A percentile compares a stretch with the other conserved stretches of the same genome.
These are phyloP conservation scores for Castanopsis chinensis DNA, from an alignment of 306 rosid species.

Conservation along the genomic window DNA sequence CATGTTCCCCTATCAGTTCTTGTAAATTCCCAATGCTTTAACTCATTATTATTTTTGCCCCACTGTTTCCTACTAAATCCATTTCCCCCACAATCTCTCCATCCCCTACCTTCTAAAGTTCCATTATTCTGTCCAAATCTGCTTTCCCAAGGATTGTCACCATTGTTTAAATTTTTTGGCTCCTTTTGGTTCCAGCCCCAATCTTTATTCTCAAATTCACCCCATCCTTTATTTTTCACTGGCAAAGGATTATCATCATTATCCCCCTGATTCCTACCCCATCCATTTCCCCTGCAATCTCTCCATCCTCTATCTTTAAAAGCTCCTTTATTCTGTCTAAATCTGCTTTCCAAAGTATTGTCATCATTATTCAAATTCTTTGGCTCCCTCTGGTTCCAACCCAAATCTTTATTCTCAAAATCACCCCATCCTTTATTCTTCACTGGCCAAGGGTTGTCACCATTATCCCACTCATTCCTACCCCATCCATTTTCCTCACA, in stretches of 20 bases:
- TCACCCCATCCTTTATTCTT: constrained; percentile 7
- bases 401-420: constrained; percentile 18
- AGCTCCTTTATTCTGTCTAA: constrained; percentile 29
- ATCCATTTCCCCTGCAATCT: constrained; percentile 22
- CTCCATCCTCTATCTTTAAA: constrained; percentile 37
- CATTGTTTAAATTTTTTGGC: constrained; percentile 21
- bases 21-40: constrained; percentile 36
- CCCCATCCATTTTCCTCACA: too few species aligned
- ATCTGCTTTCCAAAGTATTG: constrained; percentile 31
- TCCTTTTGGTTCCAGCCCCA: constrained; percentile 31
- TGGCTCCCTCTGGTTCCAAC: constrained; percentile 33
- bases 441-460: constrained; percentile 36
- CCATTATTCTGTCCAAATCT: constrained; percentile 26
- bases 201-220: constrained; percentile 16
- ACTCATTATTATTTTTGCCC: constrained; percentile 26
- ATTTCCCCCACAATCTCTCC: constrained; percentile 32
- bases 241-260: constrained; percentile 32
- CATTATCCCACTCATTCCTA: too few species aligned
- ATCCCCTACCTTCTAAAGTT: constrained; percentile 34
- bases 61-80: constrained; percentile 39
- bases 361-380: constrained; percentile 22
- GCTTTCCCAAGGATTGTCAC: constrained; percentile 34
- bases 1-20: constrained; percentile 27
- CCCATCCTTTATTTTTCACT: constrained; percentile 15
- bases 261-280: constrained; percentile 26